phyloP scores from a whole-genome alignment of 345 rosid genomes.

The Crucihimalaya himalaica region DNA sequence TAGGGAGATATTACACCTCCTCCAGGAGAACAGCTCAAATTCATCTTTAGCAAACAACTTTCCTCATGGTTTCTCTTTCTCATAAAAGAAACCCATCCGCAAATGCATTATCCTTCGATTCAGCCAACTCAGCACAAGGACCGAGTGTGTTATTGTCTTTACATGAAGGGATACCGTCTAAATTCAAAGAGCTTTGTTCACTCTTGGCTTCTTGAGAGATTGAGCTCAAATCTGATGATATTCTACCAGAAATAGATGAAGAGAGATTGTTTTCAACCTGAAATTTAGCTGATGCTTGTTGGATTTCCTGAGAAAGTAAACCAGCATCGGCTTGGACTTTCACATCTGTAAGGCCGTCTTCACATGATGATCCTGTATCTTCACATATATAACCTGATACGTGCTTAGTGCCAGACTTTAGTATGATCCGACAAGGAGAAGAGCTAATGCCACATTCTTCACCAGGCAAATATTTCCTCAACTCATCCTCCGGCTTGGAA shows the following conservation, averaged over 20 bases:
- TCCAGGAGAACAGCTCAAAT: conserved; percentile 4
- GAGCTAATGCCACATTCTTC: conserved; percentile 27
- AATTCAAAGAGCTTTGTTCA: conserved; percentile 10
- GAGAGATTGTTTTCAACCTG: conserved; percentile 25
- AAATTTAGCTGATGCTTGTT: conserved; percentile 16
- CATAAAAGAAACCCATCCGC: conserved; percentile 30
- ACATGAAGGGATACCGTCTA: conserved; percentile 21
- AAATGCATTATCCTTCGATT: conserved; percentile 27
- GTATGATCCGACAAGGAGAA: conserved; percentile 27
- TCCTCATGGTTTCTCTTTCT: neutral
- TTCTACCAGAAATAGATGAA: conserved; percentile 26
- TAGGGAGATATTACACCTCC: conserved; percentile 18
- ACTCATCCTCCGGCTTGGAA: conserved; percentile 17
- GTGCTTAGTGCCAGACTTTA: conserved; percentile 22
- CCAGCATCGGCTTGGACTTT: conserved; percentile 21
- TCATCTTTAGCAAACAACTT: conserved; percentile 4
- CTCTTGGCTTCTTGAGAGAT: conserved; percentile 34
- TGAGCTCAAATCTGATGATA: conserved; percentile 39
- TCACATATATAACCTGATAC: conserved; percentile 21
- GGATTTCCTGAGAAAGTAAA: conserved; percentile 11
- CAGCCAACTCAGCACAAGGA: conserved; percentile 13
- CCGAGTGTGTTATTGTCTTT: conserved; percentile 15
- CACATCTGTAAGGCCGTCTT: conserved; percentile 25
- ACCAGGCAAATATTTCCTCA: neutral
- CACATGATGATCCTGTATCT: conserved; percentile 34